These are phyloP conservation scores for Mucor indicus DNA, from an alignment of 371 early-diverging fungal genomes.

Conservation along the genomic window DNA sequence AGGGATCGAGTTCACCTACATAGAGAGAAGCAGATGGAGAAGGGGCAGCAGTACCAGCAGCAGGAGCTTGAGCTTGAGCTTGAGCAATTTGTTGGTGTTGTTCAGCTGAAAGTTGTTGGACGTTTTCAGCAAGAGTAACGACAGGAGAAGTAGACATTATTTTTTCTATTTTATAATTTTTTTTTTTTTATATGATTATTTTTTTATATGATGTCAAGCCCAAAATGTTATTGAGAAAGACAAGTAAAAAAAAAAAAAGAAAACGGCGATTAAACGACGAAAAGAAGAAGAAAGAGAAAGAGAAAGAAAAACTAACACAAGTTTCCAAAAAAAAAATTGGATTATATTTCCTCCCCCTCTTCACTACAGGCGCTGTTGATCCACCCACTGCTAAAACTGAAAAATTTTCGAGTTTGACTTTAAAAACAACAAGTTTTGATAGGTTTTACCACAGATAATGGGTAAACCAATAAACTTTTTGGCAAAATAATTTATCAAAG, in stretches of 20 bases:
- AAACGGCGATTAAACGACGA: slow-evolving; percentile 31
- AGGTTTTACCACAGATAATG: no score
- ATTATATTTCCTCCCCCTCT: no score
- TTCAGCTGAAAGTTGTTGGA: slow-evolving; percentile 47
- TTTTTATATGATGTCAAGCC: slow-evolving; percentile 26
- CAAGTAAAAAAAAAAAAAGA: slow-evolving; percentile 19
- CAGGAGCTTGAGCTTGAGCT: slow-evolving; percentile 47
- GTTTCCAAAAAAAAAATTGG: no score
- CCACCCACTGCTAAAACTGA: no score
- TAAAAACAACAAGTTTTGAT: no score
- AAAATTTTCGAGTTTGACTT: no score
- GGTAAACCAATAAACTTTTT: no score
- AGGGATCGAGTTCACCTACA: slow-evolving; percentile 90
- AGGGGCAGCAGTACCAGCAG: slow-evolving; percentile 40
- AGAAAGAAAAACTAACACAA: no score
- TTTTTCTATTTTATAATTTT: slow-evolving; percentile 46
- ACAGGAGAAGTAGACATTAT: slow-evolving; percentile 56
- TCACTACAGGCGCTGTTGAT: no score
- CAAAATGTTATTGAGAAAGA: slow-evolving; percentile 22
- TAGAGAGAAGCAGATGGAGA: slow-evolving; percentile 77
- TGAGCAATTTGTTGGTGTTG: slow-evolving; percentile 64
- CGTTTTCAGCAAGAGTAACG: slow-evolving; percentile 44
- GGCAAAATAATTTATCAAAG: no score
- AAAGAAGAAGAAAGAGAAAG: no score
- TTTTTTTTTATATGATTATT: slow-evolving; percentile 39